Evolutionary conservation across 2,329 filamentous ascomycete genomes (phyloP).

Genomic region (Colletotrichum sp.): DNA sequence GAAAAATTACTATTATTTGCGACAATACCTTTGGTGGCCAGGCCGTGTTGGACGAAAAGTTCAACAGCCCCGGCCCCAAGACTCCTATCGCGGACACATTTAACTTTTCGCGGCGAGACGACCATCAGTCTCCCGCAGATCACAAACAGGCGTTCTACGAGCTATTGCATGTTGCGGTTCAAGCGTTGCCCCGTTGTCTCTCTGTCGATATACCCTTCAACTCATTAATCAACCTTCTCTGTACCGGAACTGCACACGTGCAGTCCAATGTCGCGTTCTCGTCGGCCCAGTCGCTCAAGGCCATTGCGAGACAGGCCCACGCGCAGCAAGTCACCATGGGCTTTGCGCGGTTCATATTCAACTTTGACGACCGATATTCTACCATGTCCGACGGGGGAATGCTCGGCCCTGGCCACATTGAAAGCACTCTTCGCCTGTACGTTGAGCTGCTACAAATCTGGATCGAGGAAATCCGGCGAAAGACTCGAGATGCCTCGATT

Average conservation of each 20-base stretch:
- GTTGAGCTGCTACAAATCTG: slow-evolving; percentile 94
- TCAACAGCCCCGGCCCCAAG: slow-evolving; percentile 84
- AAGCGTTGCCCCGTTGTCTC: slow-evolving; percentile 91
- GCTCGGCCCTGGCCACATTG: slow-evolving; percentile 91
- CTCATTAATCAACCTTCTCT: slow-evolving; percentile 90
- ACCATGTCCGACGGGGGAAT: slow-evolving; percentile 98
- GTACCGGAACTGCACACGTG: slow-evolving; percentile 95
- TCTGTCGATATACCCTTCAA: slow-evolving; percentile 92
- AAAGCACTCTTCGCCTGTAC: slow-evolving; percentile 90
- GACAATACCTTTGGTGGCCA: slow-evolving; percentile 98
- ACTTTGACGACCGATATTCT: slow-evolving; percentile 95
- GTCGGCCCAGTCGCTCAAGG: slow-evolving; percentile 91
- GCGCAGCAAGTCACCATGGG: slow-evolving; percentile 96
- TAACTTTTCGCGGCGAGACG: slow-evolving; percentile 85
- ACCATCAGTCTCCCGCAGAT: slow-evolving; percentile 73
- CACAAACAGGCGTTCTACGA: slow-evolving; percentile 96
- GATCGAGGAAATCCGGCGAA: slow-evolving; percentile 95
- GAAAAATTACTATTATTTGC: slow-evolving; percentile 94
- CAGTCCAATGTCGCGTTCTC: slow-evolving; percentile 91
- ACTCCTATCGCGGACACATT: slow-evolving; percentile 96
- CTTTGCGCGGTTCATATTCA: slow-evolving; percentile 97
- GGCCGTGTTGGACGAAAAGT: slow-evolving; percentile 93
- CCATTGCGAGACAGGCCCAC: slow-evolving; percentile 90
- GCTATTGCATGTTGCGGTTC: slow-evolving; percentile 91
- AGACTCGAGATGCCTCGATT: slow-evolving; percentile 74